phyloP scores from a whole-genome alignment of 495 filamentous ascomycete species.

The Pseudoneurospora amorphoporcata region DNA sequence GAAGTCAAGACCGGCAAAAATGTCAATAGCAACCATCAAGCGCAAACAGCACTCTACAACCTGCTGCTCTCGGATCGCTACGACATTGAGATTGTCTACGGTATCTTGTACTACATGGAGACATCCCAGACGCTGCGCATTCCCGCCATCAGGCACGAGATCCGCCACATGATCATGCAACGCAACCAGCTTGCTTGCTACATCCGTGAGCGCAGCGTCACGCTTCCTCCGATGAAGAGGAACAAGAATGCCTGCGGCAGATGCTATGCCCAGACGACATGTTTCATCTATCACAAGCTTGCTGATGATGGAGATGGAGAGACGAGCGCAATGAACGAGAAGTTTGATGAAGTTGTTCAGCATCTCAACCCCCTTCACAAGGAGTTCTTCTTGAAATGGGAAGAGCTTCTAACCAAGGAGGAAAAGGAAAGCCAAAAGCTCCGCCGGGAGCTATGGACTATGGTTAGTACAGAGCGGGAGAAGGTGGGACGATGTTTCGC shows the following conservation, averaged over 20 bases:
- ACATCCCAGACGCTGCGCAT: slow-evolving; percentile 76
- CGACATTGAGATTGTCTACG: slow-evolving; percentile 79
- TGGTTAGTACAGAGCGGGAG: slow-evolving; percentile 82
- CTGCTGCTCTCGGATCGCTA: slow-evolving; percentile 89
- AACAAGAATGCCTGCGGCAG: slow-evolving; percentile 63
- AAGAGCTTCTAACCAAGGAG: slow-evolving; percentile 84
- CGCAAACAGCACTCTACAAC: slow-evolving; percentile 91
- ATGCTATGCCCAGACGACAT: slow-evolving; percentile 81
- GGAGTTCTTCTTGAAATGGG: slow-evolving; percentile 90
- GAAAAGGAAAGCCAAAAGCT: slow-evolving; percentile 78
- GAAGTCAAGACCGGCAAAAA: slow-evolving; percentile 91
- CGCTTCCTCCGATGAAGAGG: slow-evolving; percentile 76
- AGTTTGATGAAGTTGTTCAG: slow-evolving; percentile 64
- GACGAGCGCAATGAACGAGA: slow-evolving; percentile 61
- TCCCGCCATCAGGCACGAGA: slow-evolving; percentile 69
- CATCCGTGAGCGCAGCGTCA: slow-evolving; percentile 63
- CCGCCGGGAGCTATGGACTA: slow-evolving; percentile 86
- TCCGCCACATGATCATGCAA: slow-evolving; percentile 91
- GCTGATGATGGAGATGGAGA: slow-evolving; percentile 73
- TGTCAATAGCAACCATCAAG: slow-evolving; percentile 67
- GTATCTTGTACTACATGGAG: slow-evolving; percentile 91
- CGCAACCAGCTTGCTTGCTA: slow-evolving; percentile 83
- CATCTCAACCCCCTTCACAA: slow-evolving; percentile 63
- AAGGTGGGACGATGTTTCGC: slow-evolving; percentile 61
- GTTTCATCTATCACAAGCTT: slow-evolving; percentile 93